These are phyloP conservation scores for Kuraishia molischiana DNA, from an alignment of 805 yeast genomes.

Conservation along the genomic window DNA sequence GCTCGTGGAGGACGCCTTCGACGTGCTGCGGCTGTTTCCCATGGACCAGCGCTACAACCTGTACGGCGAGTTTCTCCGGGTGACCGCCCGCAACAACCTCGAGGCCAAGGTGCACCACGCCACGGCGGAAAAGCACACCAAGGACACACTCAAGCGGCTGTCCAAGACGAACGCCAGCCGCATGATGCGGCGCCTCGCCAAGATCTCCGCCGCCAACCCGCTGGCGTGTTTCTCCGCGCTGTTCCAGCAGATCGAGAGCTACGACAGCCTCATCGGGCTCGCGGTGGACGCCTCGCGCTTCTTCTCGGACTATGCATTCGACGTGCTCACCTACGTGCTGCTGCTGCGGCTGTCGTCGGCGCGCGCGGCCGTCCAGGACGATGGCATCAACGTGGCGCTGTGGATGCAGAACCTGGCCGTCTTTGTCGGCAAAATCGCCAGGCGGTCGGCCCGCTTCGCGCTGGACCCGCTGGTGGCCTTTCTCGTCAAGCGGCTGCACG, in stretches of 20 bases:
- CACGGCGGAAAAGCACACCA: conserved; percentile 70
- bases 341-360: conserved; percentile 61
- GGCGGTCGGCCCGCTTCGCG: conserved; percentile 43
- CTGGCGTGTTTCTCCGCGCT: conserved; percentile 63
- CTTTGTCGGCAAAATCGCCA: conserved; percentile 67
- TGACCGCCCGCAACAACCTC: conserved; percentile 43
- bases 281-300: conserved; percentile 71
- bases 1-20: conserved; percentile 49
- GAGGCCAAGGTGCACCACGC: conserved; percentile 49
- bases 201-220: conserved; percentile 69
- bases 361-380: conserved; percentile 58
- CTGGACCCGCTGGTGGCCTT: conserved; percentile 51
- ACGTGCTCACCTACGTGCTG: conserved; percentile 65
- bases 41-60: conserved; percentile 60
- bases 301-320: conserved; percentile 78
- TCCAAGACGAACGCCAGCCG: conserved; percentile 69
- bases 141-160: conserved; percentile 66
- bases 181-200: conserved; percentile 66
- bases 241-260: conserved; percentile 80
- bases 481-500: conserved; percentile 52
- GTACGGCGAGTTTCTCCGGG: conserved; percentile 68
- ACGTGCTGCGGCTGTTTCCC: conserved; percentile 42
- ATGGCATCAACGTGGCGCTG: conserved; percentile 70
- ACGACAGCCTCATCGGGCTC: conserved; percentile 73
- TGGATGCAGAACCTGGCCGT: conserved; percentile 83